phyloP scores from a whole-genome alignment of 495 filamentous ascomycete genomes.

The Aspergillus incahuasiensis region DNA sequence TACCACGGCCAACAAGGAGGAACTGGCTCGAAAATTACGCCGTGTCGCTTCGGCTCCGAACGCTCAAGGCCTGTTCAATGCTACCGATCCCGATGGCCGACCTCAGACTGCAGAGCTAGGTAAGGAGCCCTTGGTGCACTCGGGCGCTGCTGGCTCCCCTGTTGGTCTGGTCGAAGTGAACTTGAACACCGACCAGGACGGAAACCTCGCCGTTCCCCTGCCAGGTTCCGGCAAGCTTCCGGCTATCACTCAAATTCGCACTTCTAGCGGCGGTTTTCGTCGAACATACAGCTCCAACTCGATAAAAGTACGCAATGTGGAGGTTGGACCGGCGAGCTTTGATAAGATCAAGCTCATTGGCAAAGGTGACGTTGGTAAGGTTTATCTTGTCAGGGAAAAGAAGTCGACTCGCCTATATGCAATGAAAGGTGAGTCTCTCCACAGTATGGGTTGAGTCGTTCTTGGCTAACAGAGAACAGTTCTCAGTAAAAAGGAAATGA shows the following conservation, averaged over 20 bases:
- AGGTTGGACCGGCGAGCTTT: constrained; percentile 92
- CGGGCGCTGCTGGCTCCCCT: constrained; percentile 51
- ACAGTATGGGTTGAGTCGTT: not conserved
- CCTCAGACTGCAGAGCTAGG: constrained; percentile 76
- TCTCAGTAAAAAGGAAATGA: constrained; percentile 99
- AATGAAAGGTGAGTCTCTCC: constrained; percentile 77
- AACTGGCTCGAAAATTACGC: constrained; percentile 84
- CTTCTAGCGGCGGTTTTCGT: constrained; percentile 65
- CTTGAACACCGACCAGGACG: constrained; percentile 30
- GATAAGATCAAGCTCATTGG: constrained; percentile 99
- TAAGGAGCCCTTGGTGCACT: constrained; percentile 66
- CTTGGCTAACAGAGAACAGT: constrained; percentile 50
- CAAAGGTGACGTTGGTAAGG: constrained; percentile 97
- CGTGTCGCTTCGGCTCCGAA: constrained; percentile 95
- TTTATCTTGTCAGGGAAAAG: constrained; percentile 96
- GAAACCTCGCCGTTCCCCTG: constrained; percentile 40
- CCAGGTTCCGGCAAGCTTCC: constrained; percentile 38
- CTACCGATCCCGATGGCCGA: constrained; percentile 58
- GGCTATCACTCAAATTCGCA: constrained; percentile 49
- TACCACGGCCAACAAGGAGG: constrained; percentile 79
- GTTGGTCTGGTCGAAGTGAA: constrained; percentile 49
- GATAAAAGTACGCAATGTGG: constrained; percentile 95
- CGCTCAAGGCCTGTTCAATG: constrained; percentile 85
- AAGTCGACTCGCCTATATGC: constrained; percentile 92
- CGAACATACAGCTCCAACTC: constrained; percentile 98